A percentile compares a stretch with the other conserved stretches of the same genome.
phyloP scores from a whole-genome alignment of 352 stramenopile genomes.

The Pythium insidiosum region DNA sequence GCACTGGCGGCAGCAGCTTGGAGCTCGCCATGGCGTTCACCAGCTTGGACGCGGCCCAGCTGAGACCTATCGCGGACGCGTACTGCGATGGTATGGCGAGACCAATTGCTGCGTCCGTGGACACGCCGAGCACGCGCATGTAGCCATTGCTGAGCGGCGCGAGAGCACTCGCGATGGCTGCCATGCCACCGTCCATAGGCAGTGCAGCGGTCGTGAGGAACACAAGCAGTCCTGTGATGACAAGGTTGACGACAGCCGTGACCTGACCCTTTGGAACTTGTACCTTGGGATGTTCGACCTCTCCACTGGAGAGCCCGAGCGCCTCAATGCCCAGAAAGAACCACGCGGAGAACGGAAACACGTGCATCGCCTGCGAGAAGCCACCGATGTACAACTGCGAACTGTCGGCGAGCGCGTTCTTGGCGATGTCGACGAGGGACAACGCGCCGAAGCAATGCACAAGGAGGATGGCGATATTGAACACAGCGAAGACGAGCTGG shows the following conservation, averaged over 20 bases:
- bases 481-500: neutral
- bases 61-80: conserved; percentile 18
- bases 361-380: conserved; percentile 1
- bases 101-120: conserved; percentile 1
- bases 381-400: conserved; percentile 2
- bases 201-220: conserved; percentile 1
- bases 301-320: conserved; percentile 8
- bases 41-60: conserved; percentile 13
- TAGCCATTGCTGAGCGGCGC: conserved; percentile 8
- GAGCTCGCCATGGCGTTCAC: conserved; percentile 11
- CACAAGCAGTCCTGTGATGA: conserved; percentile 1
- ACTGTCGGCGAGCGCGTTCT: neutral
- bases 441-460: conserved; percentile 11
- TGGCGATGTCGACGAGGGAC: conserved; percentile 1
- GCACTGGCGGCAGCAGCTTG: conserved; percentile 3
- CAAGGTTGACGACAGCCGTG: neutral
- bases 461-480: neutral
- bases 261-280: conserved; percentile 6
- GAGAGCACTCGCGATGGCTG: neutral
- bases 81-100: conserved; percentile 17
- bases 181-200: neutral
- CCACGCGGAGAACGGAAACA: conserved; percentile 11
- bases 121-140: conserved; percentile 1
- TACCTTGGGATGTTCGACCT: conserved; percentile 1
- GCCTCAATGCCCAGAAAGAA: conserved; percentile 11